A percentile compares a stretch with the other conserved stretches of the same genome.
These are phyloP conservation scores for Malassezia pachydermatis DNA, from an alignment of 1,284 basidiomycete genomes.

Conservation along the genomic window DNA sequence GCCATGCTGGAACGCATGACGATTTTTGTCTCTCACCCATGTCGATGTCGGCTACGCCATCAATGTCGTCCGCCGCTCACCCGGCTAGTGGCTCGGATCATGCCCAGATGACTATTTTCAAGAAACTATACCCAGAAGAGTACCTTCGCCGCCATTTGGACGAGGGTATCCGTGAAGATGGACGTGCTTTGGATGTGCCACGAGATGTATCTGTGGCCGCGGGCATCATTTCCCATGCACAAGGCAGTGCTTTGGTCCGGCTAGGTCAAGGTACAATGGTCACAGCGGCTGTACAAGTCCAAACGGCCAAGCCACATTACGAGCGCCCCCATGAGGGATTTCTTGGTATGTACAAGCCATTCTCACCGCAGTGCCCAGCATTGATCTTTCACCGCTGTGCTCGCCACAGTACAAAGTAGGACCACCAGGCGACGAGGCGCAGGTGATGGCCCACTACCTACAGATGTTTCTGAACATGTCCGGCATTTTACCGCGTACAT, in stretches of 20 bases:
- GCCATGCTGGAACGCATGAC: background rate
- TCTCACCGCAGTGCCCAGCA: conserved; percentile 54
- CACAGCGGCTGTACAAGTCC: conserved; percentile 10
- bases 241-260: conserved; percentile 15
- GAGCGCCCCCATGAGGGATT: conserved; percentile 13
- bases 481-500: conserved; percentile 55
- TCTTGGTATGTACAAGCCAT: background rate
- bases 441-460: conserved; percentile 36
- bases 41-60: too few relatives aligned
- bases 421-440: conserved; percentile 56
- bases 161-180: conserved; percentile 17
- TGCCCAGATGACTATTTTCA: conserved; percentile 14
- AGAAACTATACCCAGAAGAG: conserved; percentile 15
- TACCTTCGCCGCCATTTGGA: conserved; percentile 14
- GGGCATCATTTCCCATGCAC: conserved; percentile 2
- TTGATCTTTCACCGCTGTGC: conserved; percentile 84
- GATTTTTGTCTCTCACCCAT: background rate
- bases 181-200: conserved; percentile 2
- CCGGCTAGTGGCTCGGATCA: background rate
- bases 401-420: conserved; percentile 87
- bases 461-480: conserved; percentile 55
- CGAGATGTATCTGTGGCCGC: conserved; percentile 6
- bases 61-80: background rate
- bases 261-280: conserved; percentile 14
- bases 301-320: conserved; percentile 4